A percentile compares a stretch with the other conserved stretches of the same genome.
Conservation (phyloP, 2,329 filamentous ascomycete genomes). For the Calycina herbarum region DNA sequence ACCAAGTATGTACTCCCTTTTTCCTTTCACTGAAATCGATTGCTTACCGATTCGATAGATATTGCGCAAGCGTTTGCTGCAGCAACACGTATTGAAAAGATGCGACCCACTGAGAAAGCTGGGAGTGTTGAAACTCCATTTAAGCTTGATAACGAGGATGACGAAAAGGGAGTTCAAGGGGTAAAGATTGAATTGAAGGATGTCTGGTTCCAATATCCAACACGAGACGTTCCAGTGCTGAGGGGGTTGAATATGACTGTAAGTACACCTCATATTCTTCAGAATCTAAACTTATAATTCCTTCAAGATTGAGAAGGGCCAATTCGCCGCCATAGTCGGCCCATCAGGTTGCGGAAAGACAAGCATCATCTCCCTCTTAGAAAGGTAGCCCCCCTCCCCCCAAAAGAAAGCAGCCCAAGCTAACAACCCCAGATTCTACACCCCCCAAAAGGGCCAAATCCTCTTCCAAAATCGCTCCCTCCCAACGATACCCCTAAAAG, state of each 20-base stretch:
- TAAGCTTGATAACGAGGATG: slow-evolving; percentile 33
- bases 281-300: not conserved
- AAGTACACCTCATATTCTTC: slow-evolving; percentile 47
- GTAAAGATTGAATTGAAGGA: slow-evolving; percentile 42
- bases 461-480: slow-evolving; percentile 62
- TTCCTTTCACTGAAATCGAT: slow-evolving; percentile 10
- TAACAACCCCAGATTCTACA: slow-evolving; percentile 54
- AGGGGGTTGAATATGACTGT: slow-evolving; percentile 49
- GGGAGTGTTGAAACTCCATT: not conserved
- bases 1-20: slow-evolving; percentile 34
- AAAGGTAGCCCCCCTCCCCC: slow-evolving; percentile 42
- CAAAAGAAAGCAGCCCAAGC: not conserved
- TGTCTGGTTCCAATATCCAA: slow-evolving; percentile 59
- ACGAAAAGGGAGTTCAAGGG: slow-evolving; percentile 17
- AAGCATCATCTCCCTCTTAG: slow-evolving; percentile 65
- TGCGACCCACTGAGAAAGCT: slow-evolving; percentile 21
- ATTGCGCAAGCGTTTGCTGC: slow-evolving; percentile 57
- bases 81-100: slow-evolving; percentile 58
- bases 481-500: slow-evolving; percentile 53
- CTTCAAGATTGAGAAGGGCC: slow-evolving; percentile 53
- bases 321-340: slow-evolving; percentile 70
- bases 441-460: slow-evolving; percentile 60
- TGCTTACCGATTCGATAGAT: slow-evolving; percentile 33
- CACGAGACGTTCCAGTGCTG: slow-evolving; percentile 55
- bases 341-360: slow-evolving; percentile 67